Evolutionary conservation across 768 basidiomycete species (phyloP), one percentile per base, ranked within the genome.

Genomic region (Daedalea quercina): DNA sequence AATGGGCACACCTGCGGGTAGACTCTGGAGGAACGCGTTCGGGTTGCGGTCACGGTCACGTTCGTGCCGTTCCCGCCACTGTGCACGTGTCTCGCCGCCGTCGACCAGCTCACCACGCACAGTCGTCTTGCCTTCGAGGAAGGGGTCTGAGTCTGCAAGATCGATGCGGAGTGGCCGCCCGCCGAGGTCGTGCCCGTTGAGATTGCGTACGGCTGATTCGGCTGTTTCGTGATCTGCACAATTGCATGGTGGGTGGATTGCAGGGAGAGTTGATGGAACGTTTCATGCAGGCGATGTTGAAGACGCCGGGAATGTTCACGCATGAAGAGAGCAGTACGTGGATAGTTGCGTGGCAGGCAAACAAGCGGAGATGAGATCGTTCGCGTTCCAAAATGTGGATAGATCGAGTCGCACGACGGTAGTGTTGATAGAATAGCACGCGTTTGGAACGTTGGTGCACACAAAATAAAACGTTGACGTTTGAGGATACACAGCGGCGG

Each of bases 91-190:
- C 65, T 78, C 84, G 51, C 81, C 82, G 47, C 80, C 78, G 63
- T 91, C 89, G 49, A 90, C 63, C 41, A 90, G 75, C 63, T 90
- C 90, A 58, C 91, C 90, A 53, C 84, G 80, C 17, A 90, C 82
- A 50, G 92, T 90, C 9, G 90, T 91, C 74, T 93, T 87, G 60
- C 89, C 87, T 73, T 94, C 86, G 54, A 93, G 82, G 65, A 91
- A 89, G 4, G 94, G 91, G 60, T 94, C 92, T 25, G 90, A 92
- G 65, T 94, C 90, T 44, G 94, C 92, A 33, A 95, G 78, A 67
- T 98, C 95, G 62, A 99, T 94, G 46, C 94, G 85, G 42, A 99
- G 76, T 1, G 90, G 87, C 9, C 96, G 83, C 3, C 96, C 96
- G 52, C 90, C 92, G 28, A 97, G 89, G 60, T 93, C 91, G 47